phyloP scores from a whole-genome alignment of 1,284 basidiomycete species.

The Microbotryum intermedium region DNA sequence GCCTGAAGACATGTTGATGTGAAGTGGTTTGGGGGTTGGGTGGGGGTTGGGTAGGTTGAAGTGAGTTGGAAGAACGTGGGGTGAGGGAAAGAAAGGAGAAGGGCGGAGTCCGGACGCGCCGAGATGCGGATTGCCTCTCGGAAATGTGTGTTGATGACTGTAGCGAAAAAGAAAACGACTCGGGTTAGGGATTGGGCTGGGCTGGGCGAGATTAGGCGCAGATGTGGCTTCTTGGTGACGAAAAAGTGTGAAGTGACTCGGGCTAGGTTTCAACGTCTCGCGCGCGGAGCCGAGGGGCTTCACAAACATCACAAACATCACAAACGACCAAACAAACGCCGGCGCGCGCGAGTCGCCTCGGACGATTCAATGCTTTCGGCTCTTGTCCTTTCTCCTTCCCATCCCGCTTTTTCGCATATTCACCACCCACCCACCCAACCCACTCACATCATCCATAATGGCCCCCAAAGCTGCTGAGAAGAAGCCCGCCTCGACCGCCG shows the following conservation, averaged over 20 bases:
- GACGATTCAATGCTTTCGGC: not conserved
- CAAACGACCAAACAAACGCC: too few species aligned
- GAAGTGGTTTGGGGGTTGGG: slow-evolving; percentile 47
- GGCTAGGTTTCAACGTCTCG: too few species aligned
- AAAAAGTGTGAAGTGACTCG: too few species aligned
- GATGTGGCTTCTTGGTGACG: too few species aligned
- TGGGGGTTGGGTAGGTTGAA: slow-evolving; percentile 27
- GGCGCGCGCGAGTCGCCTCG: too few species aligned
- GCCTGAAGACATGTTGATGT: slow-evolving; percentile 50
- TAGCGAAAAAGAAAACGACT: too few species aligned
- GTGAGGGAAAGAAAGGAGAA: not conserved
- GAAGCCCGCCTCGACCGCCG: slow-evolving; percentile 37
- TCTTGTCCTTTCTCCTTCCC: not conserved
- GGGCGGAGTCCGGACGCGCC: not conserved
- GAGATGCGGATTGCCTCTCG: not conserved
- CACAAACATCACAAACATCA: too few species aligned
- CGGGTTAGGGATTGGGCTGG: too few species aligned
- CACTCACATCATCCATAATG: slow-evolving; percentile 44
- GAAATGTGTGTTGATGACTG: too few species aligned
- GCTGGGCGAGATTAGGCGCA: too few species aligned
- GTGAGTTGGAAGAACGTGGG: not conserved
- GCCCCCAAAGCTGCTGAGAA: slow-evolving; percentile 43
- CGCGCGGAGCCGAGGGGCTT: too few species aligned
- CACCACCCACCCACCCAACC: not conserved
- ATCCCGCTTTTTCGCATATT: not conserved